Base-by-base conservation (phyloP, 192 early-diverging fungal genomes). In the Rhizophagus prolifer region DNA sequence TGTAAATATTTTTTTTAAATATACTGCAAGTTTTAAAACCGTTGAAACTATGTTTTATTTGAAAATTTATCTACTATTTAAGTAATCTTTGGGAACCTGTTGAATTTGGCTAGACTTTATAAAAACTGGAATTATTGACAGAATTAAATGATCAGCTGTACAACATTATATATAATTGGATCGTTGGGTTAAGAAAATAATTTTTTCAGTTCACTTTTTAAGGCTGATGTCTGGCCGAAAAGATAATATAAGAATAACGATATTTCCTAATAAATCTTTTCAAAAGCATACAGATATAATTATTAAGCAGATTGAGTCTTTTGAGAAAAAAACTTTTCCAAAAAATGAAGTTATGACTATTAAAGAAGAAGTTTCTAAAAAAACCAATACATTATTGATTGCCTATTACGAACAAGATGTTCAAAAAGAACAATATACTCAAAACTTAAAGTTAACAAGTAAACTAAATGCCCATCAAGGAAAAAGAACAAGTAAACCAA, bases 281-380 rank as follows among this genome's bases (percentile, higher is more conserved):
- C 6, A 12, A 28, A 58, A 47, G 62, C 34, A 71, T 70, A 68
- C 70, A 19, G 76, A 77, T 7, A 26, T 34, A 21, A 70, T 77
- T 25, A 14, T 77, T 26, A 28, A 70, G 16, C 76, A 77, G 46
- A 77, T 77, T 25, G 76, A 77, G 26, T 23, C 76, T 2, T 58
- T 70, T 3, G 76, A 77, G 50, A 68, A 47, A 41, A 68, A 70
- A 38, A 31, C 66, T 12, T 77, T 77, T 21, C 76, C 76, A 14
- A 68, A 70, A 31, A 71, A 77, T 44, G 76, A 77, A 50, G 26
- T 41, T 3, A 77, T 77, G 76, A 3, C 67, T 9, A 70, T 77
- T 36, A 72, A 50, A 44, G 26, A 77, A 38, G 68, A 72, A 44
- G 58, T 77, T 41, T 19, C 31, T 12, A 77, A 77, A 61, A 68